phyloP scores from a whole-genome alignment of 352 stramenopile species.

The Halophytophthora batemanensis region DNA sequence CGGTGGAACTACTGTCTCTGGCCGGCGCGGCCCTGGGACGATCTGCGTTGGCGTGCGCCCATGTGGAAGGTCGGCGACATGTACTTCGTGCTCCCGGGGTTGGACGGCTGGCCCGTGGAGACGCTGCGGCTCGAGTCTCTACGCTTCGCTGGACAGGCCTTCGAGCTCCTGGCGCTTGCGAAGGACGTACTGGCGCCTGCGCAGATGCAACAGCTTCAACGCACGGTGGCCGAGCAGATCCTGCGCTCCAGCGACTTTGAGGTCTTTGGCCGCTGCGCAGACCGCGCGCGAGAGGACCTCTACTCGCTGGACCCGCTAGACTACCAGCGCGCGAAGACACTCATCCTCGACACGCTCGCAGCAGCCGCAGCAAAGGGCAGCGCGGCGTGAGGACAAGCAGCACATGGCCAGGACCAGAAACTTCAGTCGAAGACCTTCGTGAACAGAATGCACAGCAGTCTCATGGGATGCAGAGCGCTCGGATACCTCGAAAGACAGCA shows the following conservation, averaged over 20 bases:
- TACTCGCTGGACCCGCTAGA: constrained; percentile 72
- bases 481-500: too few relatives aligned
- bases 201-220: constrained; percentile 54
- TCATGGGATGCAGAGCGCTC: too few relatives aligned
- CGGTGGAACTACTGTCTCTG: constrained; percentile 85
- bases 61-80: constrained; percentile 79
- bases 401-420: too few relatives aligned
- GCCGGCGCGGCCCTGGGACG: constrained; percentile 53
- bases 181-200: constrained; percentile 27
- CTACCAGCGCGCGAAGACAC: constrained; percentile 54
- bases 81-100: constrained; percentile 78
- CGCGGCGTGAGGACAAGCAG: constrained; percentile 1
- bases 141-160: constrained; percentile 64
- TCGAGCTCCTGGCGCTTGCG: constrained; percentile 56
- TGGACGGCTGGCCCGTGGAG: constrained; percentile 59
- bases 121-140: constrained; percentile 69
- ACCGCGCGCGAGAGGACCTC: constrained; percentile 39
- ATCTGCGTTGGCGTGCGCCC: constrained; percentile 57
- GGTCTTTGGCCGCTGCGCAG: constrained; percentile 35
- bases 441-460: too few relatives aligned
- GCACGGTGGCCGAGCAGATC: constrained; percentile 53
- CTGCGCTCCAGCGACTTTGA: constrained; percentile 57
- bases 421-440: too few relatives aligned
- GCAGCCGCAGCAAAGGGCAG: constrained; percentile 23
- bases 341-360: constrained; percentile 64